Evolutionary conservation across 192 early-diverging fungal genomes (phyloP).

Genomic region (Obelidium mucronatum): DNA sequence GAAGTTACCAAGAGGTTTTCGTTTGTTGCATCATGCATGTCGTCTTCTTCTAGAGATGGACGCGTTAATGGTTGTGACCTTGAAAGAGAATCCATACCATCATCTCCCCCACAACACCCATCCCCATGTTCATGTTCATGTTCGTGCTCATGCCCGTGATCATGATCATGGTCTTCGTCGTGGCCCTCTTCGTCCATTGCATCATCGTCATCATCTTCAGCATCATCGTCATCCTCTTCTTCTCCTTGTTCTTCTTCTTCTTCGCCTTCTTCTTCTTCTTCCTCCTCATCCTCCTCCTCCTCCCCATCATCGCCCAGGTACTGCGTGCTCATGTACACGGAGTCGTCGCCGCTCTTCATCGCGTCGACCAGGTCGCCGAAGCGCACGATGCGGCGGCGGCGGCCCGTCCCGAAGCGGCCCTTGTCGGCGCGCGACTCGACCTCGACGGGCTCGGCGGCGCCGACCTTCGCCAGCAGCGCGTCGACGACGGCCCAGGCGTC

Average conservation of each 20-base stretch:
- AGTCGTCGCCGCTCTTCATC: constrained; percentile 29
- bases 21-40: background rate
- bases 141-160: constrained; percentile 9
- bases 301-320: constrained; percentile 25
- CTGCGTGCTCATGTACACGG: constrained; percentile 49
- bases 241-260: constrained; percentile 3
- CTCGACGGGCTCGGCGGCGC: background rate
- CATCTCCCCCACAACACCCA: background rate
- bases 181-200: background rate
- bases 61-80: background rate
- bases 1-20: constrained; percentile 8
- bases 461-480: background rate
- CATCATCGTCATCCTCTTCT: constrained; percentile 7
- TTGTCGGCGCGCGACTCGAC: constrained; percentile 3
- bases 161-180: constrained; percentile 7
- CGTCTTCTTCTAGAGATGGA: background rate
- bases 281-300: background rate
- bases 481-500: constrained; percentile 4
- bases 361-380: constrained; percentile 39
- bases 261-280: background rate
- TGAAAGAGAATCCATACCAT: background rate
- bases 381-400: constrained; percentile 6
- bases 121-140: background rate
- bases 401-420: constrained; percentile 37
- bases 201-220: constrained; percentile 11